Evolutionary conservation across 2,329 filamentous ascomycete genomes (phyloP), one percentile per base, ranked within the genome.

Genomic region (Septoria petroselini): DNA sequence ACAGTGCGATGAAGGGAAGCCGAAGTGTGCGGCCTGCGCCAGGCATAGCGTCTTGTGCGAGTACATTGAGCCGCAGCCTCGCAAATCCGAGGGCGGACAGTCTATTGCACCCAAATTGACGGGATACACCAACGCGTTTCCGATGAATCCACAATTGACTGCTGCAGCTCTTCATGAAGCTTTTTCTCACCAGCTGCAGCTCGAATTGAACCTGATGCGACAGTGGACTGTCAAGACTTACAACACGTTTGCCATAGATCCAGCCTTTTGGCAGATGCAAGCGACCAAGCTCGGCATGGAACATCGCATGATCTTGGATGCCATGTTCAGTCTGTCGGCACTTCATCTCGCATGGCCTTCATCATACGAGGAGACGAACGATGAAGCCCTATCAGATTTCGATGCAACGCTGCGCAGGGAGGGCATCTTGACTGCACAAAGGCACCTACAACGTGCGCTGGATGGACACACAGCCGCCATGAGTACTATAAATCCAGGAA

Each of bases 121-220:
- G 2, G 35, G 35, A 4, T 38, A 38, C 17, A 18, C 15, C 7
- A 18, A 15, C 12, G 35, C 17, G 7, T 11, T 19, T 12, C 15
- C 15, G 18, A 8, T 33, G 15, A 21, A 11, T 33, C 21, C 33
- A 35, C 14, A 19, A 5, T 15, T 25, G 35, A 14, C 34, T 23
- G n/a, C n/a, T n/a, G 9, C 14, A 17, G 42, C 34, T 19, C 29
- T 47, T 14, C 35, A 40, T 21, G 21, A 12, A 11, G 14, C 17
- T 4, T n/a, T 40, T 23, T 23, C 43, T 9, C 27, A 21, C 25
- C 54, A 60, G 41, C 53, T 49, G 2, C 37, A 42, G 12, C 53
- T 62, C 7, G 61, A 63, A 44, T 46, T 62, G 9, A 53, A 49
- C 9, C 54, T 63, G 18, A 63, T 62, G 57, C 60, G 62, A 35